Evolutionary conservation across 139 green algal species (phyloP), one percentile per base, ranked within the genome.

Genomic region (Astrephomene gubernaculifera): DNA sequence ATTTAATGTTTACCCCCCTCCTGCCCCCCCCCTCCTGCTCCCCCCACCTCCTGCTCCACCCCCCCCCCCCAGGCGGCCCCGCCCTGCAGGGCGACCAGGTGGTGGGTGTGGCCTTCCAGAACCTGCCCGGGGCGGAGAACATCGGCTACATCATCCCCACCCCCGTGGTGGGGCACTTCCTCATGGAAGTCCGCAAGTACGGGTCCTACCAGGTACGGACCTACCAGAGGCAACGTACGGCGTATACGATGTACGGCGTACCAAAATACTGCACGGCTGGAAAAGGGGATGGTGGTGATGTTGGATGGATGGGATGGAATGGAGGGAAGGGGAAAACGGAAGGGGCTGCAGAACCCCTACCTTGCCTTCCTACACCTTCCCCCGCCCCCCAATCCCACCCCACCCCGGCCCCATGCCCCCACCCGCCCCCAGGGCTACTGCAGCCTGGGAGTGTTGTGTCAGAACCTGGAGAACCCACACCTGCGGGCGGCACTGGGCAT

Each of bases 381-480:
- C n/a, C n/a, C n/a, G n/a, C n/a, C n/a, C n/a, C n/a, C n/a, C n/a
- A n/a, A n/a, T n/a, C n/a, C 54, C 54, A 22, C 68, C 36, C n/a
- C 68, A 35, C 68, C 68, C 68, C 25, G 1, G 3, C 39, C 63
- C 39, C 33, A n/a, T 2, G 38, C 45, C 17, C 35, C 29, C 45
- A 7, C 35, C 65, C 36, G 31, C 36, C 84, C 85, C 71, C 61
- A 68, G 33, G 91, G 93, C 31, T 96, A 94, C 88, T 93, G 87
- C 83, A 88, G 79, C 2, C 87, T 97, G 41, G 94, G 93, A 25
- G 81, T 96, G 27, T 69, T 91, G 79, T 96, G 93, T 49, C 94
- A 96, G 76, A 90, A 87, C 63, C 81, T 95, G 80, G 94, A 96
- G 88, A 96, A 96, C 83, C 71, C 73, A 29, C 87, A 95, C 83